phyloP scores from a whole-genome alignment of 2,329 filamentous ascomycete species.

The Graphilbum fragrans region DNA sequence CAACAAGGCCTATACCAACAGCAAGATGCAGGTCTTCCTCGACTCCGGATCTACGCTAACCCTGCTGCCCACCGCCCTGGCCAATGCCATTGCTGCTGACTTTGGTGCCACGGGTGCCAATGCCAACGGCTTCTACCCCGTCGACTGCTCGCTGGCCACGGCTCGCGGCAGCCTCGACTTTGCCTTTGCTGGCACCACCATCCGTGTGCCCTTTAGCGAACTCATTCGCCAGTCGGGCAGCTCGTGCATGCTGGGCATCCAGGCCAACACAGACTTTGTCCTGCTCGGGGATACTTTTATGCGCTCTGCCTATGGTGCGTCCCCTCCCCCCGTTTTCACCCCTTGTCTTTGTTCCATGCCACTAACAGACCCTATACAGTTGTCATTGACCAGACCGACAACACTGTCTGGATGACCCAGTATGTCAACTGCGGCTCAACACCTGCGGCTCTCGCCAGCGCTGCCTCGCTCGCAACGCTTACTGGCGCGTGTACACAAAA shows the following conservation, averaged over 20 bases:
- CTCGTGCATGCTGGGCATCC: slow-evolving; percentile 36
- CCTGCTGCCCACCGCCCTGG: slow-evolving; percentile 48
- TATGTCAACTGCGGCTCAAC: slow-evolving; percentile 37
- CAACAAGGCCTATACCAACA: slow-evolving; percentile 22
- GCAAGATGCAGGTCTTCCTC: slow-evolving; percentile 45
- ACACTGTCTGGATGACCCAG: slow-evolving; percentile 35
- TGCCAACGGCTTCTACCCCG: slow-evolving; percentile 29
- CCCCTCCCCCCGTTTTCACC: background rate
- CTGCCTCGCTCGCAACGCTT: slow-evolving; percentile 6
- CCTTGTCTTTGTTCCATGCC: background rate
- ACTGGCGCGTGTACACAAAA: slow-evolving; percentile 7
- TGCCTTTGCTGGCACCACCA: slow-evolving; percentile 31
- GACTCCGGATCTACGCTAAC: slow-evolving; percentile 61
- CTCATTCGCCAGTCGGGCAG: slow-evolving; percentile 27
- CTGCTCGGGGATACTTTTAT: slow-evolving; percentile 49
- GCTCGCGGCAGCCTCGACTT: slow-evolving; percentile 34
- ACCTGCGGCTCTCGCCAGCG: slow-evolving; percentile 20
- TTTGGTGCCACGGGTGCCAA: slow-evolving; percentile 29
- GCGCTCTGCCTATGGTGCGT: slow-evolving; percentile 37
- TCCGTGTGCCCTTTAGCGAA: slow-evolving; percentile 37
- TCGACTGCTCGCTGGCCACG: slow-evolving; percentile 30
- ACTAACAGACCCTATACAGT: slow-evolving; percentile 16
- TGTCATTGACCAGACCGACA: slow-evolving; percentile 38
- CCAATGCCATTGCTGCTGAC: slow-evolving; percentile 33
- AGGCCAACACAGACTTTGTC: slow-evolving; percentile 31